Base-by-base conservation (phyloP, 345 rosid genomes). In the Populus euphratica region DNA sequence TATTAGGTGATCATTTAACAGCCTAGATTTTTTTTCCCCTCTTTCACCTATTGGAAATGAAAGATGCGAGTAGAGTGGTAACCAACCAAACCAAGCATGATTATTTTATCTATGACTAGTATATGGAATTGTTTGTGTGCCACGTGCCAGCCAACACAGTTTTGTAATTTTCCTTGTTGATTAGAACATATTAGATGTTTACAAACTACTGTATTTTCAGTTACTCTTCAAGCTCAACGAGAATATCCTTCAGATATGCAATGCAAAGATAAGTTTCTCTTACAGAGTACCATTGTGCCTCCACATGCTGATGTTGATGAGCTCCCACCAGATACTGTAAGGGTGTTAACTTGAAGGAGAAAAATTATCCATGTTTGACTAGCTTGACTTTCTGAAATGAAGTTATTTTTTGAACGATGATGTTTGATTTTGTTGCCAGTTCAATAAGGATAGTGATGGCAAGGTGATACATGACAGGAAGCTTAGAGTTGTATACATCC, bases 201-300 rank as follows among this genome's bases (percentile, higher is more conserved):
- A 39, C 35, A 38, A 72, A 72, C 69, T 50, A 5, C 43, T 85
- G 76, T 72, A 77, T 62, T 81, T 12, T 67, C 87, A 96, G 99
- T 96, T 78, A 96, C 97, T 18, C 91, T 96, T 75, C 99, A 96
- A 89, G 96, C 97, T 16, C 98, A 92, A 73, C 81, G 66, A 16
- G 98, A 92, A 81, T 82, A 81, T 83, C 98, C 96, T 79, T 90
- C 86, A 25, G 94, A 91, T 79, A 87, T 93, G 97, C 97, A 90
- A 80, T 93, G 99, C 89, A 96, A 91, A 86, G 99, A 96, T 86
- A 96, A 93, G 77, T 96, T 96, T 88, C 96, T 96, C 81, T 84
- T 96, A 67, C 99, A 90, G 86, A 90, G 99, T 81, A 92, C 97
- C 31, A 78, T 82, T 29, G 97, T 96, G 72, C 89, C 88, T 72